Evolutionary conservation across 2,329 filamentous ascomycete species (phyloP), one percentile per base, ranked within the genome.

Genomic region (Graphilbum sp.): DNA sequence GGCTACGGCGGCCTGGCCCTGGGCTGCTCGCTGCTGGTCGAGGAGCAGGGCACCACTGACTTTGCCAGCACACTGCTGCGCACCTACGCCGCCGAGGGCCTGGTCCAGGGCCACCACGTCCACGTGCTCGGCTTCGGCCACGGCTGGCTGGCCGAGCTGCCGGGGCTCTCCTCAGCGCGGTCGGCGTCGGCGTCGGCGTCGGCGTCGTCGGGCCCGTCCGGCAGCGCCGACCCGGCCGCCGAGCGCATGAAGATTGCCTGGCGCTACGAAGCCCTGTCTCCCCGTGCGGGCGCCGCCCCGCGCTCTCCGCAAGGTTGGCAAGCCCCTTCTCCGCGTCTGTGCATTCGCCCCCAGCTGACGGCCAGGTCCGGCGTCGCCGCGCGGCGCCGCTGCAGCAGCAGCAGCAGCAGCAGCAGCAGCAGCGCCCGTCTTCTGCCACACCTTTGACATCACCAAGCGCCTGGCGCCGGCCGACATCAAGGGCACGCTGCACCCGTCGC

Each of bases 161-260:
- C 90, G 3, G 88, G 81, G 0, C 55, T 92, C 25, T 58, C 65
- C 2, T 50, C 10, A 54, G 58, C 15, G 47, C 50, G 35, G 54
- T 16, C 21, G 21, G n/a, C n/a, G n/a, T n/a, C n/a, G n/a, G n/a
- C n/a, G n/a, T n/a, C n/a, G n/a, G n/a, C n/a, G n/a, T n/a, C n/a
- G n/a, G n/a, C n/a, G n/a, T n/a, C n/a, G n/a, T n/a, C n/a, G n/a
- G n/a, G n/a, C n/a, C n/a, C n/a, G n/a, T n/a, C n/a, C n/a, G n/a
- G n/a, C n/a, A n/a, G n/a, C 30, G 2, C 8, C 65, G 24, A 61
- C 64, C 47, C 54, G 3, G 50, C 58, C 2, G 66, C 67, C 13
- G 81, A 88, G 45, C 87, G 79, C 57, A 96, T 98, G 90, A 96
- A 94, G 62, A 98, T 98, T 62, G 90, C 90, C 4, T 98, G 90